Conservation (phyloP, 495 filamentous ascomycete genomes). For the Aspergillus incahuasiensis region DNA sequence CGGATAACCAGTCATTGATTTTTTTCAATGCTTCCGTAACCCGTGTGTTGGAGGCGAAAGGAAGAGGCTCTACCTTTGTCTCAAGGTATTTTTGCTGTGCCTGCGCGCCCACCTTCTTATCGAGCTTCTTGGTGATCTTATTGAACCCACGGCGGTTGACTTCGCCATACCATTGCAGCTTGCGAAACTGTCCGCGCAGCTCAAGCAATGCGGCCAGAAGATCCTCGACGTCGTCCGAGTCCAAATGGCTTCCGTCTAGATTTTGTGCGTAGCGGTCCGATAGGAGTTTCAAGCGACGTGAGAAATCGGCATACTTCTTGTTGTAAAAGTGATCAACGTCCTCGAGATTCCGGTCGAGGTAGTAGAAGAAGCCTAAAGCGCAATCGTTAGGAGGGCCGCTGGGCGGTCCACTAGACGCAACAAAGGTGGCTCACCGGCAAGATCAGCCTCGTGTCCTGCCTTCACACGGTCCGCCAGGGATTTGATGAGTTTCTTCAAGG, state of each 20-base stretch:
- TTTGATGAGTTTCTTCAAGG: slow-evolving; percentile 91
- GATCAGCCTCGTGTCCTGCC: slow-evolving; percentile 68
- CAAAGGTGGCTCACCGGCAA: slow-evolving; percentile 55
- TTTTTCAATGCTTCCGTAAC: slow-evolving; percentile 63
- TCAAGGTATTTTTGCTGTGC: slow-evolving; percentile 79
- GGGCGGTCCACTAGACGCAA: slow-evolving; percentile 5
- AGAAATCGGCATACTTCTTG: slow-evolving; percentile 80
- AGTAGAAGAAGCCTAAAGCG: slow-evolving; percentile 80
- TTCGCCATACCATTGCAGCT: slow-evolving; percentile 96
- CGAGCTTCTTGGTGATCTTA: slow-evolving; percentile 97
- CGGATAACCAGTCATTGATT: slow-evolving; percentile 88
- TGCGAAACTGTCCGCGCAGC: slow-evolving; percentile 76
- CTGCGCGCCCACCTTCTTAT: slow-evolving; percentile 76
- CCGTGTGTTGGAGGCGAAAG: slow-evolving; percentile 73
- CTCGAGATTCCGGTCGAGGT: slow-evolving; percentile 92
- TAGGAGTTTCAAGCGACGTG: slow-evolving; percentile 76
- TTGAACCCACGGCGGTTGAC: slow-evolving; percentile 92
- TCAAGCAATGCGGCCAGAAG: slow-evolving; percentile 85
- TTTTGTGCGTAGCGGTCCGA: slow-evolving; percentile 75
- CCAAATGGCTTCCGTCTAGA: slow-evolving; percentile 47
- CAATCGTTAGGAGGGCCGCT: slow-evolving; percentile 23
- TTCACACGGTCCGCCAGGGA: slow-evolving; percentile 57
- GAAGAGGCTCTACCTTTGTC: slow-evolving; percentile 77
- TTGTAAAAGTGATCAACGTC: slow-evolving; percentile 94
- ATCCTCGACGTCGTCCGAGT: slow-evolving; percentile 79